A percentile compares a stretch with the other conserved stretches of the same genome.
These are phyloP conservation scores for Elaeagnus macrophylla DNA, from an alignment of 306 rosid species.

Conservation along the genomic window DNA sequence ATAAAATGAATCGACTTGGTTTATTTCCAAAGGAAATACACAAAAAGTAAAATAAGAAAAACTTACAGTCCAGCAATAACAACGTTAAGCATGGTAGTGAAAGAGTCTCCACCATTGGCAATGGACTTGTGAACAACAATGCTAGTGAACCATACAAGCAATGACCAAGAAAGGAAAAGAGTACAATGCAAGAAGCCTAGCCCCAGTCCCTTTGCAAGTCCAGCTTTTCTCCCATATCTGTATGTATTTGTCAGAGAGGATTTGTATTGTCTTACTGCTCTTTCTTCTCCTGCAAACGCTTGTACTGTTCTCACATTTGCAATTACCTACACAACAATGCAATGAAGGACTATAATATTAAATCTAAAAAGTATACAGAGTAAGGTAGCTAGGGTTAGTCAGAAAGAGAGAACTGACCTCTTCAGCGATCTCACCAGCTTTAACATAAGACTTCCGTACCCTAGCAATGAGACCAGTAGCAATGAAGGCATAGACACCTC, in stretches of 20 bases:
- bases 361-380: neutral
- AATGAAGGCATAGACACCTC: conserved; percentile 81
- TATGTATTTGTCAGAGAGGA: conserved; percentile 66
- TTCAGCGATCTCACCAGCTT: conserved; percentile 95
- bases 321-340: conserved; percentile 41
- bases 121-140: conserved; percentile 80
- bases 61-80: conserved; percentile 97
- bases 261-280: conserved; percentile 62
- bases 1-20: neutral
- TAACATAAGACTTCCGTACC: conserved; percentile 67
- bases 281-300: conserved; percentile 96
- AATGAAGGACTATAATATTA: too few species aligned
- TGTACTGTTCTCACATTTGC: conserved; percentile 93
- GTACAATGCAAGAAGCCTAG: conserved; percentile 82
- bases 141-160: conserved; percentile 91
- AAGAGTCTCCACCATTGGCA: conserved; percentile 88
- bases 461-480: conserved; percentile 75
- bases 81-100: conserved; percentile 97
- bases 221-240: conserved; percentile 63
- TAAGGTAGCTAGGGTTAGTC: neutral
- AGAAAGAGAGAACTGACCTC: conserved; percentile 38
- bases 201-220: conserved; percentile 91
- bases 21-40: too few species aligned
- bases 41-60: conserved; percentile 7
- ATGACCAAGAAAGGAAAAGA: conserved; percentile 83